These are phyloP conservation scores for Aristolochia californica DNA, from an alignment of 164 flowering plant genomes.

Conservation along the genomic window DNA sequence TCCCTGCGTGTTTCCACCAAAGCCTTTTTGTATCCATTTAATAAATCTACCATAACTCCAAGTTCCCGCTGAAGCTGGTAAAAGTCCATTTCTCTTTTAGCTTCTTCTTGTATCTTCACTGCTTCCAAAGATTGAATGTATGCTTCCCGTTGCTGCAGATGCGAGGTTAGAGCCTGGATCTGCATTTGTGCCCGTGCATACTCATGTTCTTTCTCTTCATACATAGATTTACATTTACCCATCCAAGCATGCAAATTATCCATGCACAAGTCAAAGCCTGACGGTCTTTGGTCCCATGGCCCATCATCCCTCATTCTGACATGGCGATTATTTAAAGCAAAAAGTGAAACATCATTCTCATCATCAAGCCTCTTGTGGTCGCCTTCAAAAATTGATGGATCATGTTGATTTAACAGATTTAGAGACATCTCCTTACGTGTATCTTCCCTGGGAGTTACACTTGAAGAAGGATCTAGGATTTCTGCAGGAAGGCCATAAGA, in stretches of 20 bases:
- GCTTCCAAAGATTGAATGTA: constrained; percentile 35
- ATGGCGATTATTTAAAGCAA: constrained; percentile 21
- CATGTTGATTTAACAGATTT: constrained; percentile 13
- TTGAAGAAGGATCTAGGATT: constrained; percentile 27
- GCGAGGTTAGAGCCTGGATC: constrained; percentile 29
- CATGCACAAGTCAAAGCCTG: constrained; percentile 35
- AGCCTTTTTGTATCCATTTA: constrained; percentile 65
- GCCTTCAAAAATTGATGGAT: constrained; percentile 34
- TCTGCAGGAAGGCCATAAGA: constrained; percentile 27
- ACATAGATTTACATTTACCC: constrained; percentile 33
- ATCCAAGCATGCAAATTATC: constrained; percentile 32
- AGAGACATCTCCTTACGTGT: constrained; percentile 7
- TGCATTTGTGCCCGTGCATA: constrained; percentile 20
- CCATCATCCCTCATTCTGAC: constrained; percentile 53
- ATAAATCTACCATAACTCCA: constrained; percentile 36
- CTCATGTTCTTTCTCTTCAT: constrained; percentile 40
- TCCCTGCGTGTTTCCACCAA: constrained; percentile 40
- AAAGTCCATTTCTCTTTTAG: constrained; percentile 36
- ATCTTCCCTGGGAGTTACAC: constrained; percentile 30
- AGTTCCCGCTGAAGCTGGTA: constrained; percentile 55
- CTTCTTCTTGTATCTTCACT: constrained; percentile 30
- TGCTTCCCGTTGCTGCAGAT: constrained; percentile 39
- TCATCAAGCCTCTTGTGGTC: constrained; percentile 39
- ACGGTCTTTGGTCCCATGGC: constrained; percentile 32
- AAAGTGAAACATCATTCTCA: constrained; percentile 29